Conservation (phyloP, 2,329 filamentous ascomycete genomes). For the Talaromyces rugulosus region DNA sequence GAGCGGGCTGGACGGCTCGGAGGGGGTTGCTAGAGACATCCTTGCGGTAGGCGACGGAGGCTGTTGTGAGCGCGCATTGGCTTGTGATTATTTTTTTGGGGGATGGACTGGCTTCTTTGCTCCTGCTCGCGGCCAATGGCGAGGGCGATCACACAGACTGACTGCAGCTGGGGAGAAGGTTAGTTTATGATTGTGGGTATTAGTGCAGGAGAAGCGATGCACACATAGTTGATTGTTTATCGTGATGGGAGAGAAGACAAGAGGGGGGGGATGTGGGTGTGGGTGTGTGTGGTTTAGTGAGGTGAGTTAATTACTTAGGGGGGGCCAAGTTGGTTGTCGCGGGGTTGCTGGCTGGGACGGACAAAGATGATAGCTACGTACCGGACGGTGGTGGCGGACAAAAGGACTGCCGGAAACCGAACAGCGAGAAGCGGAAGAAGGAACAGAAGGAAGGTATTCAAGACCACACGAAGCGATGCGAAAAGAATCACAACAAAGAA, state of each 20-base stretch:
- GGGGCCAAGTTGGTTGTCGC: neutral
- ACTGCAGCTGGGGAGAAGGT: neutral
- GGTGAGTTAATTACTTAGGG: neutral
- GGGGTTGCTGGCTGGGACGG: neutral
- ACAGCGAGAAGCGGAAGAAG: neutral
- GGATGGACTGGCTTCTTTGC: neutral
- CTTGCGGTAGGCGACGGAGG: conserved; percentile 17
- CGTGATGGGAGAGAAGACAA: neutral
- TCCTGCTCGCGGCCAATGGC: neutral
- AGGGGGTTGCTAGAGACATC: conserved; percentile 27
- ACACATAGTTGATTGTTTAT: neutral
- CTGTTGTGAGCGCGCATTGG: conserved; percentile 16
- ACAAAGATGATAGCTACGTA: neutral
- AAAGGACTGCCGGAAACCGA: neutral
- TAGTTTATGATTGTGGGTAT: neutral
- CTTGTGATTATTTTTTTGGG: conserved; percentile 2
- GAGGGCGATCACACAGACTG: neutral
- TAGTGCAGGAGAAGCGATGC: neutral
- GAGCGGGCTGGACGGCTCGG: conserved; percentile 50
- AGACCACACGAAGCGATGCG: neutral
- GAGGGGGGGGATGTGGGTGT: neutral
- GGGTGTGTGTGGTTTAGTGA: neutral
- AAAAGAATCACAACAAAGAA: neutral
- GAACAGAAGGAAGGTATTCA: neutral
- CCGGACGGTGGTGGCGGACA: neutral